These are phyloP conservation scores for Claviceps lovelessii DNA, from an alignment of 2,329 filamentous ascomycete genomes.

Conservation along the genomic window DNA sequence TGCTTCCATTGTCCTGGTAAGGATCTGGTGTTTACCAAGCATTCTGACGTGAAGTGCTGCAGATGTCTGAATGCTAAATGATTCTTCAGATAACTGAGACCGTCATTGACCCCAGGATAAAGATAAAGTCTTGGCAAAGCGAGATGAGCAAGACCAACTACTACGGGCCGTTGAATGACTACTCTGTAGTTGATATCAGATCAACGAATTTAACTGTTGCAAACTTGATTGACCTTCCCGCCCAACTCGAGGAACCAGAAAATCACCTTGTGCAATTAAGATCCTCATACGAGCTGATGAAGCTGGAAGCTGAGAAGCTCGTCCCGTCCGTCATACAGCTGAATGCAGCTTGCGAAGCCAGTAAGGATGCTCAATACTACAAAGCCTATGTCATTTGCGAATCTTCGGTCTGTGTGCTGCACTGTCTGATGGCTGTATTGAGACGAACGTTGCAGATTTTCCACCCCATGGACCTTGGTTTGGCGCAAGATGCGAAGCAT, in stretches of 20 bases:
- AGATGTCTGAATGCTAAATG: not conserved
- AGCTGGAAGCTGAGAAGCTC: slow-evolving; percentile 1
- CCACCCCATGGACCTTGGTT: not conserved
- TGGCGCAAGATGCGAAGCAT: not conserved
- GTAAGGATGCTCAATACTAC: slow-evolving; percentile 2
- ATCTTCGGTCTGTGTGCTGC: slow-evolving; percentile 3
- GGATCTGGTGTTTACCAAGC: not conserved
- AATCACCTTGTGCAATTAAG: slow-evolving; percentile 1
- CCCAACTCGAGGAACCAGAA: slow-evolving; percentile 3
- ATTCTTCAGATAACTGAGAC: slow-evolving; percentile 2
- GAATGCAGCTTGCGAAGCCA: slow-evolving; percentile 1
- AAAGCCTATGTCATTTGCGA: slow-evolving; percentile 5
- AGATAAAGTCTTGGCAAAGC: not conserved
- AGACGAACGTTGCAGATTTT: slow-evolving; percentile 3
- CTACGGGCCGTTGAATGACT: slow-evolving; percentile 4
- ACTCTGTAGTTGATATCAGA: slow-evolving; percentile 5
- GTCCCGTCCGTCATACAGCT: not conserved
- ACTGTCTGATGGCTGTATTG: slow-evolving; percentile 3
- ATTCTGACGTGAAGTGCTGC: not conserved
- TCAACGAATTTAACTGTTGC: slow-evolving; percentile 4
- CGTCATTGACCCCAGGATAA: slow-evolving; percentile 3
- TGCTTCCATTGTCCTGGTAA: slow-evolving; percentile 2
- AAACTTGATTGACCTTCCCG: slow-evolving; percentile 3
- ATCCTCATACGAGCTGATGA: slow-evolving; percentile 4
- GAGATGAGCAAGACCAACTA: slow-evolving; percentile 3